Conservation (phyloP, 2,329 filamentous ascomycete genomes). For the Chaetomium olivaceum region DNA sequence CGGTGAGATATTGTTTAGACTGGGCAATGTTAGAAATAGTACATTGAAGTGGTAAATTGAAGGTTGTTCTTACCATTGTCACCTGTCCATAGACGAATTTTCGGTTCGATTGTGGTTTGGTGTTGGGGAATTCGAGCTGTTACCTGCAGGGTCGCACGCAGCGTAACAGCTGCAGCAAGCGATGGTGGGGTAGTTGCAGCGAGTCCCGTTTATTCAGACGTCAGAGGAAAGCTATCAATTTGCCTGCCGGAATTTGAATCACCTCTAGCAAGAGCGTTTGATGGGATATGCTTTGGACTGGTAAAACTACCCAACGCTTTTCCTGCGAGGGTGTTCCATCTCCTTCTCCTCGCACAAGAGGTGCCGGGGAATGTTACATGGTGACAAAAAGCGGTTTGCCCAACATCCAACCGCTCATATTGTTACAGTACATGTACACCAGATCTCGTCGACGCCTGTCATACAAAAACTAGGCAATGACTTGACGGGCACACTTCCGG, state of each 20-base stretch:
- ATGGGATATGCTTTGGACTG: not conserved
- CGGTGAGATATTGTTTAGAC: slow-evolving; percentile 98
- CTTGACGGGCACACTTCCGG: not conserved
- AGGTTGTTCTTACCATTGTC: slow-evolving; percentile 41
- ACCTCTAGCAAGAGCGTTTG: not conserved
- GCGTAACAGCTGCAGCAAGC: slow-evolving; percentile 17
- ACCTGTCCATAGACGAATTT: slow-evolving; percentile 40
- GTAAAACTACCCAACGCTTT: not conserved
- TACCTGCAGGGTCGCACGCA: slow-evolving; percentile 20
- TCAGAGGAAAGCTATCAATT: not conserved
- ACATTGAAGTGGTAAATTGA: too few species aligned
- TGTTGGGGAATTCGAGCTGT: slow-evolving; percentile 1
- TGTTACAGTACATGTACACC: slow-evolving; percentile 26
- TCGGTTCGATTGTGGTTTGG: slow-evolving; percentile 24
- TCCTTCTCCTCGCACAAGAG: not conserved
- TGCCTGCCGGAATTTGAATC: not conserved
- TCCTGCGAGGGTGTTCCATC: not conserved
- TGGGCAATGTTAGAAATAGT: slow-evolving; percentile 43
- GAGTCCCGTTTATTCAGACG: slow-evolving; percentile 12
- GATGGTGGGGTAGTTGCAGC: slow-evolving; percentile 25
- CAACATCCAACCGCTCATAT: not conserved
- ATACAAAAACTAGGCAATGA: not conserved
- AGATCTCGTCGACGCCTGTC: not conserved
- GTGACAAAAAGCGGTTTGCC: not conserved
- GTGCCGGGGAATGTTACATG: not conserved